Base-by-base conservation (phyloP, 208 protist species). In the Trypanosoma brucei region DNA sequence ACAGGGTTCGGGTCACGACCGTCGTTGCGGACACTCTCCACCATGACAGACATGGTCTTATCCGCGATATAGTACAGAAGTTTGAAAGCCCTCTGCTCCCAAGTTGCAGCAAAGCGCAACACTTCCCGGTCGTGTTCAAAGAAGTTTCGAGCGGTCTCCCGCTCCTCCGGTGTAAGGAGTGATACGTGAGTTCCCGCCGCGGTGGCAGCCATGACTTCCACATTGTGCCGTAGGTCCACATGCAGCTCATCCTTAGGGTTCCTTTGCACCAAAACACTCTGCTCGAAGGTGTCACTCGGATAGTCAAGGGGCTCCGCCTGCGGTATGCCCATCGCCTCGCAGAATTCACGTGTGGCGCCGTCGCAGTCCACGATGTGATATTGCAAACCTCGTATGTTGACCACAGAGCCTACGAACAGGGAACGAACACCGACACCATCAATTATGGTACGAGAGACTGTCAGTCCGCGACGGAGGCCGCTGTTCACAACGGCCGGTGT, bases 11-110 rank as follows among this genome's bases (percentile, higher is more conserved):
- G 90, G 73, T 99, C 97, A 59, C 93, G 81, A 11, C 98, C 98
- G 55, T 89, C 87, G 79, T 99, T 99, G 35, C 81, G 65, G 2
- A 80, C 72, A 14, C 75, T 65, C 65, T 91, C 84, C 71, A 98
- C 90, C 62, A 97, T 81, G 31, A 99, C 83, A 36, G 96, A 92
- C 40, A 97, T 71, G 1, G 89, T 98, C 70, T 95, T 85, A 72
- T 99, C 97, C 31, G 95, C 77, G 11, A 98, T 83, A 78, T 96
- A 98, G 83, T 96, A 99, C 45, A 96, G 82, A 49, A 99, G 88
- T 62, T 90, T 95, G 65, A 97, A 86, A 31, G 78, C 60, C n/a
- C 71, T 62, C 59, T 97, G 82, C 48, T 98, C 88, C 98, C 98
- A 99, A 13, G 86, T 74, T 35, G 84, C 86, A 65, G 84, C 97